A percentile compares a stretch with the other conserved stretches of the same genome.
These are phyloP conservation scores for Breynia disticha DNA, from an alignment of 441 rosid genomes.

Conservation along the genomic window DNA sequence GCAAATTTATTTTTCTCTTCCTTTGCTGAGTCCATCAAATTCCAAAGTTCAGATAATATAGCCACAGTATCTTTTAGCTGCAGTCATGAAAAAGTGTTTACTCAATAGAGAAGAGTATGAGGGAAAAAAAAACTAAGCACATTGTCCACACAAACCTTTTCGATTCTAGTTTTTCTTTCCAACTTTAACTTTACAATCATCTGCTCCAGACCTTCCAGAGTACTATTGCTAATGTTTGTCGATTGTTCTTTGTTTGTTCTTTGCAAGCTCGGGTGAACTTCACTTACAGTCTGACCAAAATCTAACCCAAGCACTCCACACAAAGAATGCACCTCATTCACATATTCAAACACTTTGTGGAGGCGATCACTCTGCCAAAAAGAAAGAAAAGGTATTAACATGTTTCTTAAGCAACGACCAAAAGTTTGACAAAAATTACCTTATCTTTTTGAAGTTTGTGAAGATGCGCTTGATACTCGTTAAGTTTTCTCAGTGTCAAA, in stretches of 20 bases:
- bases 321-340: slow-evolving; percentile 78
- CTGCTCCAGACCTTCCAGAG: slow-evolving; percentile 69
- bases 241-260: slow-evolving; percentile 59
- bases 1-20: slow-evolving; percentile 54
- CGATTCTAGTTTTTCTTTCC: slow-evolving; percentile 61
- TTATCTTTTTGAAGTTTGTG: slow-evolving; percentile 79
- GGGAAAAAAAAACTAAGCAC: not conserved
- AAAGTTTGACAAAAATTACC: slow-evolving; percentile 35
- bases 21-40: slow-evolving; percentile 82
- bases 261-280: slow-evolving; percentile 89
- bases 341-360: slow-evolving; percentile 58
- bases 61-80: slow-evolving; percentile 68
- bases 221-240: slow-evolving; percentile 73
- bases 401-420: too few relatives aligned
- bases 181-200: slow-evolving; percentile 58
- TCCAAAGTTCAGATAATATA: slow-evolving; percentile 72
- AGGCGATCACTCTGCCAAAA: slow-evolving; percentile 85
- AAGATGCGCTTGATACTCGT: slow-evolving; percentile 76
- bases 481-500: slow-evolving; percentile 73
- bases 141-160: slow-evolving; percentile 42
- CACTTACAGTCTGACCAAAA: slow-evolving; percentile 69
- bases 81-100: slow-evolving; percentile 15
- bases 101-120: slow-evolving; percentile 3
- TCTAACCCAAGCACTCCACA: slow-evolving; percentile 87
- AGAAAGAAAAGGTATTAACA: slow-evolving; percentile 3